Conservation (phyloP, 2,329 filamentous ascomycete species). For the Aureobasidium sp. region DNA sequence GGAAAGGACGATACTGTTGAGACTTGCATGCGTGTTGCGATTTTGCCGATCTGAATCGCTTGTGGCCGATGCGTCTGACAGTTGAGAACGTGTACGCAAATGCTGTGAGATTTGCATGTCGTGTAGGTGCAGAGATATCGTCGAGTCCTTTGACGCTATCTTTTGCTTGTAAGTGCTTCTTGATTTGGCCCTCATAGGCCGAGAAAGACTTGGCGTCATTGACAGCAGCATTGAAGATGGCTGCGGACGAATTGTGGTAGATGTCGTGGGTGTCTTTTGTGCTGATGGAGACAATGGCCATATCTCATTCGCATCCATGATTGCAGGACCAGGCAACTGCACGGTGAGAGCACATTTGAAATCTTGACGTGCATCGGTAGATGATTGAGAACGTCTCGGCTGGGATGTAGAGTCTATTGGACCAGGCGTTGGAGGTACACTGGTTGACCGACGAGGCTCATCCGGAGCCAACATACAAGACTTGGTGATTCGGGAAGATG, state of each 20-base stretch:
- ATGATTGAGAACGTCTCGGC: constrained; percentile 1
- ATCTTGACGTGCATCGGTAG: neutral
- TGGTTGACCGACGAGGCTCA: constrained; percentile 1
- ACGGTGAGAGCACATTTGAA: neutral
- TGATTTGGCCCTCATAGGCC: neutral
- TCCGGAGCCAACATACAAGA: neutral
- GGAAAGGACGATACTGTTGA: constrained; percentile 24
- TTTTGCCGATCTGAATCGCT: neutral
- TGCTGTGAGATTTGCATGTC: constrained; percentile 41
- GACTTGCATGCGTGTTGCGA: neutral
- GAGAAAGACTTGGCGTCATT: neutral
- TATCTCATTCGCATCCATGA: neutral
- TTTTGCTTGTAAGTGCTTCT: neutral
- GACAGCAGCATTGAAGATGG: too few species aligned
- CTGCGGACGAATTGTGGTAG: neutral
- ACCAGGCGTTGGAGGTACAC: neutral
- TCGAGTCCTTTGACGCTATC: neutral
- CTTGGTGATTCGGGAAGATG: neutral
- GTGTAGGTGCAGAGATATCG: constrained; percentile 32
- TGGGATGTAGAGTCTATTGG: neutral
- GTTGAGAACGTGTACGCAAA: constrained; percentile 36
- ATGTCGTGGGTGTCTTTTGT: neutral
- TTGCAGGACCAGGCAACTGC: neutral
- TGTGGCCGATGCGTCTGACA: constrained; percentile 24
- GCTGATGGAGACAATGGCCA: neutral